These are phyloP conservation scores for Fusarium sp. DNA, from an alignment of 2,329 filamentous ascomycete genomes.

Conservation along the genomic window DNA sequence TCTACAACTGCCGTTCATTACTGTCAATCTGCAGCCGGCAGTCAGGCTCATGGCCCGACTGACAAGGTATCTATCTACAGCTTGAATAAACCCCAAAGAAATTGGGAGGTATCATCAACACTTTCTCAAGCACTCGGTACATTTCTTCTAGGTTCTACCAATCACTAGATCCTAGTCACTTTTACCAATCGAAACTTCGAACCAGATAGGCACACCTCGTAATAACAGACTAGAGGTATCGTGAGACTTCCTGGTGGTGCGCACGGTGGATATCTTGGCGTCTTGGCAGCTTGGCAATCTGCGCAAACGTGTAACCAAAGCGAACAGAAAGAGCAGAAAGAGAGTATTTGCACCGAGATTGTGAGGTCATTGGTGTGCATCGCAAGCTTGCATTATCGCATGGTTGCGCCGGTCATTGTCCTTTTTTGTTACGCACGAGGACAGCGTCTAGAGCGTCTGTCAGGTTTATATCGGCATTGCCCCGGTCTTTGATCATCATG, in stretches of 20 bases:
- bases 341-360: conserved; percentile 27
- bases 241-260: conserved; percentile 39
- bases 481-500: conserved; percentile 17
- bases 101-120: not conserved
- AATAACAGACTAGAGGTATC: conserved; percentile 12
- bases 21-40: not conserved
- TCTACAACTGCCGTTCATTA: conserved; percentile 6
- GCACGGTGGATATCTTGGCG: conserved; percentile 32
- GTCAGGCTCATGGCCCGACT: not conserved
- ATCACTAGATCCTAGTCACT: conserved; percentile 23
- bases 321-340: conserved; percentile 6
- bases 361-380: conserved; percentile 43
- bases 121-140: not conserved
- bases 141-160: conserved; percentile 19
- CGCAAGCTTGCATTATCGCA: conserved; percentile 23
- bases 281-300: conserved; percentile 38
- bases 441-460: conserved; percentile 18
- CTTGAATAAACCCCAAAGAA: not conserved
- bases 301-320: conserved; percentile 22
- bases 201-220: conserved; percentile 9
- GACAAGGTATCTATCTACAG: not conserved
- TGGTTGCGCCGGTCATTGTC: conserved; percentile 20
- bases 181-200: conserved; percentile 4
- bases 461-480: conserved; percentile 17
- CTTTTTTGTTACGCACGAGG: conserved; percentile 5